Conservation (phyloP, 495 filamentous ascomycete species). For the Aspergillus panamensis region DNA sequence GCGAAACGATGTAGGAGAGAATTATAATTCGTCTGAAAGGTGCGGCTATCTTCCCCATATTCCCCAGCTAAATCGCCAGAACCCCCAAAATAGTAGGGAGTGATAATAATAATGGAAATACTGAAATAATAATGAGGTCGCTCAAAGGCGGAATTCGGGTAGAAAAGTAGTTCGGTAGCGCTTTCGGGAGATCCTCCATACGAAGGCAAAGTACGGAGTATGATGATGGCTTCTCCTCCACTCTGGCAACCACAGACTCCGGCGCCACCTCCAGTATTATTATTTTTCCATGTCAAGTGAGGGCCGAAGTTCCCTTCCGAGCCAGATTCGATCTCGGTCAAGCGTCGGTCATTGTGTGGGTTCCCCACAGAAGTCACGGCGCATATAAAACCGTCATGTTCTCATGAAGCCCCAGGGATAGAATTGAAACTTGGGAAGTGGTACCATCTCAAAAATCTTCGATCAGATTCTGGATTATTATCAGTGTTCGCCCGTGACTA, state of each 20-base stretch:
- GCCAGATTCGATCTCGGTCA: constrained; percentile 18
- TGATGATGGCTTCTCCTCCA: constrained; percentile 4
- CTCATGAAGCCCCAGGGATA: constrained; percentile 1
- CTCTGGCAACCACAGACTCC: constrained; percentile 11
- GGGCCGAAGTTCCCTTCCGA: constrained; percentile 26
- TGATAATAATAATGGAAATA: no score
- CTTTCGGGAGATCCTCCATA: constrained; percentile 28
- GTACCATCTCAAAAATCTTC: neutral
- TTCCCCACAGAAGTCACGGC: constrained; percentile 10
- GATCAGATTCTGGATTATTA: neutral
- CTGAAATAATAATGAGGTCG: no score
- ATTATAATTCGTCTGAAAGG: neutral
- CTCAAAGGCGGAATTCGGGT: constrained; percentile 30
- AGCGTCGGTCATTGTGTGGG: constrained; percentile 5
- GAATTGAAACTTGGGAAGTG: neutral
- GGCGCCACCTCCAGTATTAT: constrained; percentile 19
- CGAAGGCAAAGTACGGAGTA: constrained; percentile 8
- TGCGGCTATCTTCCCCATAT: neutral
- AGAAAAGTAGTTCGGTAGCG: constrained; percentile 21
- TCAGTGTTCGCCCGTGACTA: neutral
- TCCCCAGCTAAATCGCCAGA: neutral
- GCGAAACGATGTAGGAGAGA: neutral
- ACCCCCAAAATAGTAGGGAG: no score
- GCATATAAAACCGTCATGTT: constrained; percentile 12
- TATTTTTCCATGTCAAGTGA: neutral